A percentile compares a stretch with the other conserved stretches of the same genome.
Conservation (phyloP, 2,329 filamentous ascomycete genomes). For the Diaporthe capsici region DNA sequence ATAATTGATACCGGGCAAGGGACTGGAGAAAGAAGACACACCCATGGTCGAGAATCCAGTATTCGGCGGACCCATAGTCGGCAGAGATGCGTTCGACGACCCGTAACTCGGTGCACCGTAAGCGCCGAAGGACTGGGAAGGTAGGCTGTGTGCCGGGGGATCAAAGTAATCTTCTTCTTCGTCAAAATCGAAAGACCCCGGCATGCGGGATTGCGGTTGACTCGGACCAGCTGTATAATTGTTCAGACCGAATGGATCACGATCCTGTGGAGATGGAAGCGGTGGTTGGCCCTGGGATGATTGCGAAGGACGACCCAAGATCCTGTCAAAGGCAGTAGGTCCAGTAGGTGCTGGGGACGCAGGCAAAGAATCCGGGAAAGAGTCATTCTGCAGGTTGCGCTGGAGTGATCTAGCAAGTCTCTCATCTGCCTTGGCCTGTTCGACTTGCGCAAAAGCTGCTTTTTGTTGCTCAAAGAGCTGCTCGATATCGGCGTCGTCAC, state of each 20-base stretch:
- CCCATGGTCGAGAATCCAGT: constrained; percentile 22
- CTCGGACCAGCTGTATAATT: constrained; percentile 18
- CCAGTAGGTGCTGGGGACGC: constrained; percentile 28
- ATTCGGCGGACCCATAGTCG: constrained; percentile 27
- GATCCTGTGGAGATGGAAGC: constrained; percentile 10
- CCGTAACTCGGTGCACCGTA: constrained; percentile 8
- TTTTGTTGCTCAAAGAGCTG: constrained; percentile 47
- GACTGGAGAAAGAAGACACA: constrained; percentile 26
- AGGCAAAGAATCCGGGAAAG: constrained; percentile 1
- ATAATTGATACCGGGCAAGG: constrained; percentile 30
- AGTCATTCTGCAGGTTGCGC: constrained; percentile 18
- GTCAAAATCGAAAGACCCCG: constrained; percentile 20
- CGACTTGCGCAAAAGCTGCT: constrained; percentile 54
- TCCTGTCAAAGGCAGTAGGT: constrained; percentile 44
- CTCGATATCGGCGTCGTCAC: constrained; percentile 48
- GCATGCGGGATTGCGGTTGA: constrained; percentile 10
- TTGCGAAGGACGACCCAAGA: constrained; percentile 38
- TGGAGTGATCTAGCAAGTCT: constrained; percentile 48
- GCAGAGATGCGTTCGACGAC: constrained; percentile 6
- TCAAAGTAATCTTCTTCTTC: constrained; percentile 6
- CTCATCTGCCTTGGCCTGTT: constrained; percentile 54
- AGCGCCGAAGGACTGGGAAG: constrained; percentile 10
- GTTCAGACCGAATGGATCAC: constrained; percentile 1
- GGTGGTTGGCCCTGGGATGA: constrained; percentile 15
- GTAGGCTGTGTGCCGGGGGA: neutral